Conservation (phyloP, 441 rosid species). For the Brassica balearica region DNA sequence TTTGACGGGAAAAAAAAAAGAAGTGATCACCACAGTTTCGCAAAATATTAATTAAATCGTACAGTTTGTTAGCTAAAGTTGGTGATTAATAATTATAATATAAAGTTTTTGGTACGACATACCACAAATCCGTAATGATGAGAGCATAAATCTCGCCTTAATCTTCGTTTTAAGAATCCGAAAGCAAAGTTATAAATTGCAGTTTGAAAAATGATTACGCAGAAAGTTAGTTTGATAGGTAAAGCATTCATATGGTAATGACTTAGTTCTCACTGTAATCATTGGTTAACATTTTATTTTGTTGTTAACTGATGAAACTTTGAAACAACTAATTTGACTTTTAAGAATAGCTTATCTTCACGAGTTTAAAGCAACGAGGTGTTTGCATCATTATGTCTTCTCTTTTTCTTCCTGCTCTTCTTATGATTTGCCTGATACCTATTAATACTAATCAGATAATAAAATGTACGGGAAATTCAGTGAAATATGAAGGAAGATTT, state of each 20-base stretch:
- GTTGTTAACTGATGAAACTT: not conserved
- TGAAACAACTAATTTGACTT: slow-evolving; percentile 21
- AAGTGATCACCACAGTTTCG: not conserved
- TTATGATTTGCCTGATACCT: slow-evolving; percentile 14
- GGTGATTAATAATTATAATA: slow-evolving; percentile 8
- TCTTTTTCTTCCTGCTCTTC: slow-evolving; percentile 14
- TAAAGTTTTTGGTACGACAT: slow-evolving; percentile 21
- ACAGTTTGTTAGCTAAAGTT: slow-evolving; percentile 12
- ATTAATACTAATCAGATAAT: not conserved
- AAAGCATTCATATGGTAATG: slow-evolving; percentile 37
- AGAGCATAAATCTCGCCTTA: slow-evolving; percentile 39
- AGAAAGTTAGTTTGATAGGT: slow-evolving; percentile 38
- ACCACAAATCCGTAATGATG: slow-evolving; percentile 35
- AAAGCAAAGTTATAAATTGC: slow-evolving; percentile 26
- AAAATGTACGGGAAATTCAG: not conserved
- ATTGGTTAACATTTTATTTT: slow-evolving; percentile 26
- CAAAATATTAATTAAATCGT: slow-evolving; percentile 10
- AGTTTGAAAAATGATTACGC: slow-evolving; percentile 36
- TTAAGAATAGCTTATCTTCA: slow-evolving; percentile 31
- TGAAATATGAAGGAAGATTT: not conserved
- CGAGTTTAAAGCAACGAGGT: slow-evolving; percentile 43
- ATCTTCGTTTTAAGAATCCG: slow-evolving; percentile 31
- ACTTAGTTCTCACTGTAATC: slow-evolving; percentile 37
- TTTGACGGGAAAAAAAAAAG: not conserved
- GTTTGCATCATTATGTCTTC: slow-evolving; percentile 41